phyloP scores from a whole-genome alignment of 352 stramenopile species.

The Phytophthora quininea region DNA sequence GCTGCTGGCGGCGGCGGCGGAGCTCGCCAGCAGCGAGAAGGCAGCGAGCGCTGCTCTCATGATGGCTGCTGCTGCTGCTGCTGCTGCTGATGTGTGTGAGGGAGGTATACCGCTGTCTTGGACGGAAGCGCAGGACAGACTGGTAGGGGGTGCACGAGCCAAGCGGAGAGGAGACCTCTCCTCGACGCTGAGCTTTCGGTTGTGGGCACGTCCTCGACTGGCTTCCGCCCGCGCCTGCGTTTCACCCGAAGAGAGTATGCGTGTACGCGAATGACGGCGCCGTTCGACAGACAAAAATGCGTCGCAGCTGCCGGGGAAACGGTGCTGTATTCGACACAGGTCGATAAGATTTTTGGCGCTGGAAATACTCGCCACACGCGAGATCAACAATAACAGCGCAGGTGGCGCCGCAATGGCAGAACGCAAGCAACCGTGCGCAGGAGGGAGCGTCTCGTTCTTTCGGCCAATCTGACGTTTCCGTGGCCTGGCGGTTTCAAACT shows the following conservation, averaged over 20 bases:
- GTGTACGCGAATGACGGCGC: not conserved
- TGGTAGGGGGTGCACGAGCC: not conserved
- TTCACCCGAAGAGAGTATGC: not conserved
- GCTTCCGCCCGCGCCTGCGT: not conserved
- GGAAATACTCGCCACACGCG: too few relatives aligned
- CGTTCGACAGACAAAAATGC: not conserved
- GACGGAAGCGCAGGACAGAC: slow-evolving; percentile 13
- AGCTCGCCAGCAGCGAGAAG: slow-evolving; percentile 3
- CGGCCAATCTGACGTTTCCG: not conserved
- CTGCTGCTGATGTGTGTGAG: slow-evolving; percentile 13
- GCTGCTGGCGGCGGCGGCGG: slow-evolving; percentile 27
- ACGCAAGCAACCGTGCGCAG: too few relatives aligned
- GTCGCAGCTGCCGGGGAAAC: not conserved
- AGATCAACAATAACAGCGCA: too few relatives aligned
- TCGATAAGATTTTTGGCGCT: too few relatives aligned
- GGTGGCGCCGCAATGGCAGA: too few relatives aligned
- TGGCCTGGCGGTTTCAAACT: not conserved
- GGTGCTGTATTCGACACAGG: too few relatives aligned
- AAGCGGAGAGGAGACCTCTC: not conserved
- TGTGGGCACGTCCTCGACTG: slow-evolving; percentile 6
- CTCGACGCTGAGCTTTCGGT: slow-evolving; percentile 2
- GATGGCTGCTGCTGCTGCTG: slow-evolving; percentile 4
- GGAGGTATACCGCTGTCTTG: not conserved
- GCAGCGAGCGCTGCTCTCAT: slow-evolving; percentile 6
- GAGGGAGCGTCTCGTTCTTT: too few relatives aligned